These are phyloP conservation scores for Saturnispora gosingensis DNA, from an alignment of 805 yeast species.

Conservation along the genomic window DNA sequence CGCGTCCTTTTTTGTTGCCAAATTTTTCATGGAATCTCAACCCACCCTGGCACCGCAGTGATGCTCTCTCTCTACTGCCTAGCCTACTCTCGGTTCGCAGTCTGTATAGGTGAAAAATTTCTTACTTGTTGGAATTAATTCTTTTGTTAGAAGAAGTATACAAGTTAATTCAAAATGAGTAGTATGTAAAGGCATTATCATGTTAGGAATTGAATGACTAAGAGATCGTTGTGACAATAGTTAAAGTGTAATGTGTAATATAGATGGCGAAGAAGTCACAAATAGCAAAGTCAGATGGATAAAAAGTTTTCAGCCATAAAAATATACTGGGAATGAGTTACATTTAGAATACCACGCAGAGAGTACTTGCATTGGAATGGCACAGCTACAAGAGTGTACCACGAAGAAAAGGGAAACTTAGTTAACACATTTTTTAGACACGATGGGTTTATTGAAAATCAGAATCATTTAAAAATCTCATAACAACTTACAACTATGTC, in stretches of 20 bases:
- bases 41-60: slow-evolving; percentile 1
- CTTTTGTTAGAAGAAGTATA: neutral
- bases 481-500: neutral
- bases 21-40: neutral
- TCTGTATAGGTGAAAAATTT: neutral
- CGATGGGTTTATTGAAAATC: too few species aligned
- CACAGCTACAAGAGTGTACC: too few species aligned
- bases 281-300: too few species aligned
- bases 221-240: neutral
- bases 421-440: too few species aligned
- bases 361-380: too few species aligned
- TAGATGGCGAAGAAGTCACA: neutral
- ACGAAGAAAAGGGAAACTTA: too few species aligned
- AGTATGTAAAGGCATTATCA: slow-evolving; percentile 4
- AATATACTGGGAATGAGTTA: too few species aligned
- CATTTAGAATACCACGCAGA: too few species aligned
- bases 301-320: too few species aligned
- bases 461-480: too few species aligned
- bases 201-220: neutral
- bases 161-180: slow-evolving; percentile 7
- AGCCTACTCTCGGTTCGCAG: neutral
- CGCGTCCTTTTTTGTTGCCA: neutral
- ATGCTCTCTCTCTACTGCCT: neutral
- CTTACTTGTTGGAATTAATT: slow-evolving; percentile 2
- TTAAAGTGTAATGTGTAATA: neutral